Conservation (phyloP, 495 filamentous ascomycete species). For the Astrocystis sublimbata region DNA sequence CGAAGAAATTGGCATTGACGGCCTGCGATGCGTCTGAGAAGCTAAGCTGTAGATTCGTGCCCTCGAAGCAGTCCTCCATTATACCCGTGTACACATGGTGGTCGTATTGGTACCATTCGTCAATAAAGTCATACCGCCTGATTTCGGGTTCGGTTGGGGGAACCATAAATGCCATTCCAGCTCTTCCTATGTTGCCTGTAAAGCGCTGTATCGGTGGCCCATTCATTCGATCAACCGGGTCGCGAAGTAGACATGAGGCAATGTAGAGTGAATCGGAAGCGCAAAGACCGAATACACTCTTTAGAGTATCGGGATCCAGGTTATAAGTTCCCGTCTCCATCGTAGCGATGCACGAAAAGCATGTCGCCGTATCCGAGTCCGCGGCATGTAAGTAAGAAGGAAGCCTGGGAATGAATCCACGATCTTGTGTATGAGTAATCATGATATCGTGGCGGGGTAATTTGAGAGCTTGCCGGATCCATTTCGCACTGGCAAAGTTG, state of each 20-base stretch:
- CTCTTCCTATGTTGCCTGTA: slow-evolving; percentile 37
- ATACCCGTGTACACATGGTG: slow-evolving; percentile 33
- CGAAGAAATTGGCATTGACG: slow-evolving; percentile 21
- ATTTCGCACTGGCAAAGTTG: background rate
- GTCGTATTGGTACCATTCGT: slow-evolving; percentile 30
- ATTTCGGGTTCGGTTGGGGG: slow-evolving; percentile 28
- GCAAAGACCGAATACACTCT: slow-evolving; percentile 34
- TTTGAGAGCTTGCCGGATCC: background rate
- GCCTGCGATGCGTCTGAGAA: slow-evolving; percentile 36
- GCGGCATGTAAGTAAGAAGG: background rate
- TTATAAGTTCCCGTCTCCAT: slow-evolving; percentile 33
- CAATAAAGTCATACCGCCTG: slow-evolving; percentile 10
- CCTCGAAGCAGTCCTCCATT: slow-evolving; percentile 30
- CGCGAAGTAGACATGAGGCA: slow-evolving; percentile 27
- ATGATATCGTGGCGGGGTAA: too few relatives aligned
- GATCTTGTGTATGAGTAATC: too few relatives aligned
- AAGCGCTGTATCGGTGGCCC: slow-evolving; percentile 24
- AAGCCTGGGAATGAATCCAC: background rate
- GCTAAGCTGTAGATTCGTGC: slow-evolving; percentile 42
- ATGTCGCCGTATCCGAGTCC: slow-evolving; percentile 1
- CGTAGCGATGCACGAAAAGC: slow-evolving; percentile 33
- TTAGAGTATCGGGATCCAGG: slow-evolving; percentile 25
- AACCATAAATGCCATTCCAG: slow-evolving; percentile 37
- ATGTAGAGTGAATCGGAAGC: slow-evolving; percentile 36
- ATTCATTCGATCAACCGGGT: slow-evolving; percentile 25